phyloP scores from a whole-genome alignment of 2,329 filamentous ascomycete species.

The Metarhizium album region DNA sequence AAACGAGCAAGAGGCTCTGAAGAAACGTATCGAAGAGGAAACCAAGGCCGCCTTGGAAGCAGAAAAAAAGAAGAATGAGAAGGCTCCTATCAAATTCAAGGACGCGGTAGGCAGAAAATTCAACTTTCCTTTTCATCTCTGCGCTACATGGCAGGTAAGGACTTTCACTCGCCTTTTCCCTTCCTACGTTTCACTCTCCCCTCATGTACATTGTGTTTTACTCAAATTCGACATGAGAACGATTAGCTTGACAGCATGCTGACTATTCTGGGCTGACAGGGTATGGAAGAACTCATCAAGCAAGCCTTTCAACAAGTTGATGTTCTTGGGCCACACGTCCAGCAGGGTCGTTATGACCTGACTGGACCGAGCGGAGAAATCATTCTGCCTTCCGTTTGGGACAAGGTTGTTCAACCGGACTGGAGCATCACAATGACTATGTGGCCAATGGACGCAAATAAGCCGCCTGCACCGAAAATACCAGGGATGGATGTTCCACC shows the following conservation, averaged over 20 bases:
- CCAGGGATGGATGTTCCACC: slow-evolving; percentile 2
- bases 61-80: slow-evolving; percentile 45
- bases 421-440: slow-evolving; percentile 43
- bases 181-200: neutral
- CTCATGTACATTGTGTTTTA: neutral
- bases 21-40: slow-evolving; percentile 45
- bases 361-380: slow-evolving; percentile 72
- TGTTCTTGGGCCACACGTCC: slow-evolving; percentile 63
- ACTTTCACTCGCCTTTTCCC: neutral
- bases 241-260: neutral
- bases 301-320: slow-evolving; percentile 76
- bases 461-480: slow-evolving; percentile 4
- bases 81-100: slow-evolving; percentile 77
- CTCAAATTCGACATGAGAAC: neutral
- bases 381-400: slow-evolving; percentile 69
- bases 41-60: slow-evolving; percentile 37
- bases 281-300: slow-evolving; percentile 78
- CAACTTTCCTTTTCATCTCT: slow-evolving; percentile 80
- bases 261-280: slow-evolving; percentile 34
- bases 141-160: slow-evolving; percentile 70
- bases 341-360: slow-evolving; percentile 70
- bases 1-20: slow-evolving; percentile 47
- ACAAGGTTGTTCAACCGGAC: slow-evolving; percentile 69
- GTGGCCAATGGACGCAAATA: slow-evolving; percentile 43
- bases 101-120: slow-evolving; percentile 88